Base-by-base conservation (phyloP, 768 basidiomycete species). In the Macrolepiota dolichaula region DNA sequence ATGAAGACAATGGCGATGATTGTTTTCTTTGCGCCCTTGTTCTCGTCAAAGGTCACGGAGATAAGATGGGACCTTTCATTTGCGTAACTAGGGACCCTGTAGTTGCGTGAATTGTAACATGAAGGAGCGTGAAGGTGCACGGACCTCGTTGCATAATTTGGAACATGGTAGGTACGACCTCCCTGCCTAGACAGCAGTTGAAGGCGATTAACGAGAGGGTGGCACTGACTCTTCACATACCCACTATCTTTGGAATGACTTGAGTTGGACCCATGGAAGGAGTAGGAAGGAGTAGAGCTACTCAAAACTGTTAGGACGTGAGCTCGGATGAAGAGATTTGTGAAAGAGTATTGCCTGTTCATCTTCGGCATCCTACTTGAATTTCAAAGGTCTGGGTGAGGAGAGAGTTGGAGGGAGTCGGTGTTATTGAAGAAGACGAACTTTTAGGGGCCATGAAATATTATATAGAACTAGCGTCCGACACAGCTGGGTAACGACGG, bases 131-230 rank as follows among this genome's bases (percentile, higher is more conserved):
- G 47, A 53, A 55, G 51, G 53, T 57, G 46, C 42, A 61, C 70
- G 47, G 40, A 74, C 76, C 74, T 77, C 60, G 76, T 77, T 25
- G 74, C 76, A 61, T 76, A 76, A 59, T 77, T 77, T 35, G 76
- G 74, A 52, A 77, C 70, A 65, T 77, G 76, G 63, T 77, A 77
- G 35, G 74, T 77, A 44, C 74, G 70, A 58, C 74, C 74, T 15
- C 76, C 76, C 25, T 70, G 66, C 62, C 76, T 69, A 54, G 25
- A 51, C 25, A 40, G 11, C 68, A 53, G 11, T 38, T 54, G 55
- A 47, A 38, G 6, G 62, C 36, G 22, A 52, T 40, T 10, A 40
- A 19, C 13, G 38, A 17, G 4, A 44, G 42, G 55, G 59, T 47
- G 36, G n/a, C 25, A 65, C 44, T 36, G 29, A n/a, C 44, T 27